Evolutionary conservation across 371 early-diverging fungal species (phyloP).

Genomic region (Chytridiales sp.): DNA sequence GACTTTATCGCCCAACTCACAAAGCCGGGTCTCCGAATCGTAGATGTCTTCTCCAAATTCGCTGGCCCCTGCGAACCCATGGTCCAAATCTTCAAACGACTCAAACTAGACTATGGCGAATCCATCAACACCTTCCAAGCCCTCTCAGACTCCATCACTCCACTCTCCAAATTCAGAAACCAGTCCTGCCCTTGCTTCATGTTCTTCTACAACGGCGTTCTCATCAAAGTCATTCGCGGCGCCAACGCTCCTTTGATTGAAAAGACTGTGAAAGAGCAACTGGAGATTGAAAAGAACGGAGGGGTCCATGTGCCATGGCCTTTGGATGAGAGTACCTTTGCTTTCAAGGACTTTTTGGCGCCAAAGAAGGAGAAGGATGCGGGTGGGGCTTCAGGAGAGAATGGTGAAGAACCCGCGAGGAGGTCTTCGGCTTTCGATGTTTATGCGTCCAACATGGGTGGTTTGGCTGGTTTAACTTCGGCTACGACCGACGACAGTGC

Average conservation of each 20-base stretch:
- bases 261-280: slow-evolving; percentile 45
- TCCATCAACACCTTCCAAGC: slow-evolving; percentile 29
- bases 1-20: slow-evolving; percentile 33
- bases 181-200: slow-evolving; percentile 53
- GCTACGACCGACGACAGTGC: no score
- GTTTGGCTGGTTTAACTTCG: no score
- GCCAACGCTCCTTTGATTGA: slow-evolving; percentile 57
- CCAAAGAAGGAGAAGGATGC: no score
- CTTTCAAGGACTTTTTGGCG: no score
- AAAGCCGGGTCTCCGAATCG: slow-evolving; percentile 33
- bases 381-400: no score
- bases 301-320: slow-evolving; percentile 31
- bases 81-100: slow-evolving; percentile 50
- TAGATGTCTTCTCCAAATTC: slow-evolving; percentile 36
- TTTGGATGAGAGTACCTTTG: slow-evolving; percentile 42
- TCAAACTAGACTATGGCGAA: slow-evolving; percentile 52
- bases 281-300: slow-evolving; percentile 45
- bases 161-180: slow-evolving; percentile 39
- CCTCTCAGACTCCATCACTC: slow-evolving; percentile 44
- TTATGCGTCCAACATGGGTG: no score
- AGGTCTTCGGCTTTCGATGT: no score
- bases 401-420: no score
- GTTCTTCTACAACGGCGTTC: slow-evolving; percentile 48
- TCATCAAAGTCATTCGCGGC: slow-evolving; percentile 50
- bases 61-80: slow-evolving; percentile 59